Conservation (phyloP, 768 basidiomycete species). For the Boletus rex-veris region DNA sequence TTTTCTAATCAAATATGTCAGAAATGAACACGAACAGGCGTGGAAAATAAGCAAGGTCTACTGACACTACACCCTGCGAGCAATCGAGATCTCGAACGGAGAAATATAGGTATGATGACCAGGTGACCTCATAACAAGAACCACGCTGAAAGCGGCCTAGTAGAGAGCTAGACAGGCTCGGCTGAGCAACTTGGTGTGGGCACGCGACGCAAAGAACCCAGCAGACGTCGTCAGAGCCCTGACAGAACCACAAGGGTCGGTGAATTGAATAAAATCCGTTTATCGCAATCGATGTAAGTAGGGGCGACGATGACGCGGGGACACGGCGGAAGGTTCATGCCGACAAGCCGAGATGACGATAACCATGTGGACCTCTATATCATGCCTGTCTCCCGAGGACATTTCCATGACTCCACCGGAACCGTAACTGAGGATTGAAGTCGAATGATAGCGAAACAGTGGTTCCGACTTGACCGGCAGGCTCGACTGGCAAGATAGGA, state of each 20-base stretch:
- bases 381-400: not conserved
- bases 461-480: conserved; percentile 8
- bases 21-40: conserved; percentile 5
- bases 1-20: conserved; percentile 18
- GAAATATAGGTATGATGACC: not conserved
- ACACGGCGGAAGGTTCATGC: conserved; percentile 1
- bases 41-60: conserved; percentile 6
- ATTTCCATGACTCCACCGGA: conserved; percentile 4
- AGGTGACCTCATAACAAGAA: conserved; percentile 3
- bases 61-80: conserved; percentile 3
- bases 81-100: conserved; percentile 13
- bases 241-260: conserved; percentile 14
- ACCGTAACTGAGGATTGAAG: conserved; percentile 3
- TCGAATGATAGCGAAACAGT: not conserved
- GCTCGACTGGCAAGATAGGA: not conserved
- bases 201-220: conserved; percentile 6
- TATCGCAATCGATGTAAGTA: not conserved
- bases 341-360: conserved; percentile 9
- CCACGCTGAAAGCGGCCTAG: not conserved
- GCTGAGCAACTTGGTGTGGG: not conserved
- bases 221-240: not conserved
- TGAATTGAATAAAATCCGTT: conserved; percentile 13
- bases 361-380: not conserved
- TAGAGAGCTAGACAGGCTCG: not conserved
- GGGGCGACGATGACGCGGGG: conserved; percentile 1